Conservation (phyloP, 192 early-diverging fungal species). For the Mortierella alpina region DNA sequence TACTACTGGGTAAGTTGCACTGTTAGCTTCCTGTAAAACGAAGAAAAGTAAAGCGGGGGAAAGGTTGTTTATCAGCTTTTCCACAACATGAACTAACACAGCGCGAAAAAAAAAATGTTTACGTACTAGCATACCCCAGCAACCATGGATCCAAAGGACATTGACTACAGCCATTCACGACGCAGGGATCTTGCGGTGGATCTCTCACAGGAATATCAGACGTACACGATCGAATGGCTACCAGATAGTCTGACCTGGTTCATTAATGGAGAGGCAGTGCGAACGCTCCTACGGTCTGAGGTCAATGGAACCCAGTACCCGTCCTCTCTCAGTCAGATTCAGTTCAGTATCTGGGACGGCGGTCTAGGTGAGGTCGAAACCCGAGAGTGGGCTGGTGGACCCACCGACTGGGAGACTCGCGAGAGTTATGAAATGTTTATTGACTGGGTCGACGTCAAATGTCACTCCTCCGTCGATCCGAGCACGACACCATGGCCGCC, state of each 20-base stretch:
- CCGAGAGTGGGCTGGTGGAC: conserved; percentile 67
- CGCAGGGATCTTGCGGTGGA: conserved; percentile 47
- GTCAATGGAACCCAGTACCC: conserved; percentile 65
- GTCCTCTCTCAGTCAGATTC: conserved; percentile 61
- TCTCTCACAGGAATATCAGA: conserved; percentile 60
- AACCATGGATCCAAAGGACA: conserved; percentile 53
- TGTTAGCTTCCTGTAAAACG: not conserved
- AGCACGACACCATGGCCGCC: conserved; percentile 42
- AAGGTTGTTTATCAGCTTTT: no score
- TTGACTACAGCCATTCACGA: conserved; percentile 33
- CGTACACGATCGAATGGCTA: conserved; percentile 69
- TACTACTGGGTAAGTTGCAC: conserved; percentile 30
- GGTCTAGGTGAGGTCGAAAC: conserved; percentile 66
- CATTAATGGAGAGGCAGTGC: conserved; percentile 59
- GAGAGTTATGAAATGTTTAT: conserved; percentile 63
- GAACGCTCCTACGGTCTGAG: conserved; percentile 58
- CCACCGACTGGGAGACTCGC: conserved; percentile 63
- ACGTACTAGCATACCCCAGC: conserved; percentile 21
- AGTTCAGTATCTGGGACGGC: conserved; percentile 75
- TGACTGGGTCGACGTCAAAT: conserved; percentile 63
- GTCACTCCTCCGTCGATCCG: conserved; percentile 60
- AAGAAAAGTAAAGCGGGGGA: no score
- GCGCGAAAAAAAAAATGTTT: not conserved
- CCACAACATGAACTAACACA: no score
- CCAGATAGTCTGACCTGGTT: conserved; percentile 68